A percentile compares a stretch with the other conserved stretches of the same genome.
Evolutionary conservation across 2,329 filamentous ascomycete species (phyloP).

Genomic region (Botryotinia calthae): DNA sequence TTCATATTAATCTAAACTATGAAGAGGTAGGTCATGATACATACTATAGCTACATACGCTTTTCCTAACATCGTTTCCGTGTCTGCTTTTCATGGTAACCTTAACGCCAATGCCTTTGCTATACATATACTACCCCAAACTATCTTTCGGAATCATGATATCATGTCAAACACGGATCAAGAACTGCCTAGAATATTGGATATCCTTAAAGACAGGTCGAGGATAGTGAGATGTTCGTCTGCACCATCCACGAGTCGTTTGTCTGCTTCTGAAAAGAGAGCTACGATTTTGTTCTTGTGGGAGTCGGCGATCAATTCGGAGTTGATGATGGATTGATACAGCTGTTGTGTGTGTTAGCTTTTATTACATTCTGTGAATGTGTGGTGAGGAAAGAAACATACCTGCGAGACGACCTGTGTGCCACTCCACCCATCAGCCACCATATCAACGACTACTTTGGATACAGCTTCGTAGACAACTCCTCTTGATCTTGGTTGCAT

Average conservation of each 20-base stretch:
- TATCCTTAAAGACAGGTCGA: conserved; percentile 82
- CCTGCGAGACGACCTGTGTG: conserved; percentile 79
- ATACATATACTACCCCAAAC: neutral
- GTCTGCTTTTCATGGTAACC: neutral
- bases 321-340: conserved; percentile 79
- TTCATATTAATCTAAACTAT: conserved; percentile 4
- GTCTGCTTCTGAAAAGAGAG: conserved; percentile 89
- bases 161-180: conserved; percentile 14
- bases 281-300: conserved; percentile 87
- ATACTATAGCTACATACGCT: neutral
- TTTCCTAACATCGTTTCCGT: neutral
- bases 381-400: conserved; percentile 41
- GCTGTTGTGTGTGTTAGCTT: conserved; percentile 43
- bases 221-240: conserved; percentile 88
- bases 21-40: conserved; percentile 6
- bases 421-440: conserved; percentile 97
- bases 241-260: conserved; percentile 92
- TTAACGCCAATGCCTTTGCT: conserved; percentile 17
- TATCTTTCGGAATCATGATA: neutral
- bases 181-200: conserved; percentile 60
- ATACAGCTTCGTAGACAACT: conserved; percentile 69
- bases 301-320: conserved; percentile 80
- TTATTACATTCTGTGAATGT: conserved; percentile 5
- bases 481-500: conserved; percentile 69
- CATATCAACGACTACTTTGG: conserved; percentile 81